Evolutionary conservation across 2,329 filamentous ascomycete genomes (phyloP), one percentile per base, ranked within the genome.

Genomic region (Penicillium sp.): DNA sequence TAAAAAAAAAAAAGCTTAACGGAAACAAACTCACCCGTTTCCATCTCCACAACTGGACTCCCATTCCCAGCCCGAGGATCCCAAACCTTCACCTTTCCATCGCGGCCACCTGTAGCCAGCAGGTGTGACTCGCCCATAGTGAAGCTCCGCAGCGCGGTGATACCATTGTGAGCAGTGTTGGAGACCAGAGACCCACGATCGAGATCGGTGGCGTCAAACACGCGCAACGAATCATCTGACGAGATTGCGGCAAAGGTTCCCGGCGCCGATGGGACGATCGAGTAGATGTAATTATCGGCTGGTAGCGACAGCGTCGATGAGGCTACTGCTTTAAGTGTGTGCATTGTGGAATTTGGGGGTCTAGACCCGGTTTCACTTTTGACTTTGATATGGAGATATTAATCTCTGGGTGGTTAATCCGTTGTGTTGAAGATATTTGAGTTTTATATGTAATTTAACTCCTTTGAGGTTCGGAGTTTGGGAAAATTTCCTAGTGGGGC

Each of bases 221-320:
- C 59, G 14, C 75, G 73, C 48, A 78, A 63, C 17, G 76, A 78
- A 63, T 78, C 74, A 66, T 78, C 75, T 17, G 76, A 78, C 8
- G 75, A 75, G 53, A 78, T 78, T 40, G 73, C 74, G 14, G 75
- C 75, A 42, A 78, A 69, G 9, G 65, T 63, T 25, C 63, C 63
- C 25, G 63, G 59, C 14, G 66, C 66, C 8, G 67, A 65, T 2
- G 67, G 59, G 6, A 68, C 63, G 48, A 78, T 67, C 10, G 69
- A 69, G 61, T 78, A 78, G 60, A 78, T 77, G 66, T 78, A 78
- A 57, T 69, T 76, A 30, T 71, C 70, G 36, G 68, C 50, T 1
- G 75, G 70, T 1, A 77, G 67, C 19, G 69, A 71, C 40, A 77
- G 64, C n/a, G 71, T 71, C 10, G 74, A 75, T 11, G 69, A 68